Conservation (phyloP, 768 basidiomycete genomes). For the Tricholoma sp. region DNA sequence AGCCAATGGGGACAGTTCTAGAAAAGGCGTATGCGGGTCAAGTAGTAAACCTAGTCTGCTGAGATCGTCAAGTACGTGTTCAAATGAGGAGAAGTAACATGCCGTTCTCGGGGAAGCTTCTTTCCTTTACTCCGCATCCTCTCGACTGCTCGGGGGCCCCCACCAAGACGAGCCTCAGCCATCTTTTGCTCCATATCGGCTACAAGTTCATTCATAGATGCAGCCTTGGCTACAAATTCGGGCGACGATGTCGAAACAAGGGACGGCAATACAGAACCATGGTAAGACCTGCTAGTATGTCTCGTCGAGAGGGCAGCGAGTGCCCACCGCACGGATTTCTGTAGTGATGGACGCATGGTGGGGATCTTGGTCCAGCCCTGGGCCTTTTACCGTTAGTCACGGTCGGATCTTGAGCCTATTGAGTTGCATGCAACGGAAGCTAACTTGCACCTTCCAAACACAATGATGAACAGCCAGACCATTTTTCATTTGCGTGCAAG, state of each 20-base stretch:
- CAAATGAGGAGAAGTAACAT: slow-evolving; percentile 12
- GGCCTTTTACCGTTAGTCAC: background rate
- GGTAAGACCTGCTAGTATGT: slow-evolving; percentile 39
- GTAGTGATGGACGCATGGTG: slow-evolving; percentile 16
- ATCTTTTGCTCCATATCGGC: slow-evolving; percentile 58
- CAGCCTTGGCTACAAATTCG: slow-evolving; percentile 63
- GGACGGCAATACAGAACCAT: slow-evolving; percentile 72
- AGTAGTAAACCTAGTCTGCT: slow-evolving; percentile 65
- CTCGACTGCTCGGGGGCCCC: slow-evolving; percentile 69
- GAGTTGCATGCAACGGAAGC: slow-evolving; percentile 1
- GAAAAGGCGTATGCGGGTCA: slow-evolving; percentile 84
- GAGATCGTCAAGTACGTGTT: background rate
- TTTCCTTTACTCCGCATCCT: slow-evolving; percentile 78
- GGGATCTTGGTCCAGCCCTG: background rate
- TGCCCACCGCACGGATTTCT: slow-evolving; percentile 10
- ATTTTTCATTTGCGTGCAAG: background rate
- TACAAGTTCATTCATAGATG: slow-evolving; percentile 68
- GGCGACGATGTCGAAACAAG: slow-evolving; percentile 62
- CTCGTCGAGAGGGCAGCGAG: slow-evolving; percentile 1
- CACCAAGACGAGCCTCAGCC: slow-evolving; percentile 59
- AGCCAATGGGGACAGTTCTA: slow-evolving; percentile 83
- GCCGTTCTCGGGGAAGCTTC: slow-evolving; percentile 82
- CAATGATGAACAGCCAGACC: slow-evolving; percentile 32
- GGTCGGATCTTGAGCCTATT: slow-evolving; percentile 3
- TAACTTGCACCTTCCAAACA: background rate